Evolutionary conservation across 805 yeast genomes (phyloP).

Genomic region (Pichia deserticola): DNA sequence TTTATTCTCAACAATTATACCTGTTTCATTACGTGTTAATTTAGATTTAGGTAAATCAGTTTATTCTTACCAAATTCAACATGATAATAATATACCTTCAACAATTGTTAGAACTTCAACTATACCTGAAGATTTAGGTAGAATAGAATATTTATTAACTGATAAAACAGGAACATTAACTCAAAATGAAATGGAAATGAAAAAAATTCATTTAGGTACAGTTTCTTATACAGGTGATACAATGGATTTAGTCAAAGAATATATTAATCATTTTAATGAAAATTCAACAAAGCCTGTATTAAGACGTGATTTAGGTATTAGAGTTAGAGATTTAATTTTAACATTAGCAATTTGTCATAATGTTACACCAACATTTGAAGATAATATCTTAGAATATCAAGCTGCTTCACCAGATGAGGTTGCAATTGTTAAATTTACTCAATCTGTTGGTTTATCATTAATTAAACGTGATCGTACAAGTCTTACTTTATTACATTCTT

Average conservation of each 20-base stretch:
- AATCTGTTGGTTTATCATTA: slow-evolving; percentile 73
- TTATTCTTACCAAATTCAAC: slow-evolving; percentile 91
- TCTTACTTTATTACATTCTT: slow-evolving; percentile 58
- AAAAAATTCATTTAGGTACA: slow-evolving; percentile 85
- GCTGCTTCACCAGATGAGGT: slow-evolving; percentile 99
- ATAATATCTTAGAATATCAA: slow-evolving; percentile 68
- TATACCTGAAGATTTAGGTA: slow-evolving; percentile 94
- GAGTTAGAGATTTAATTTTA: slow-evolving; percentile 72
- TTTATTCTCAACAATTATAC: slow-evolving; percentile 89
- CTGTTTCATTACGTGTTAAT: slow-evolving; percentile 91
- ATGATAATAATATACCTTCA: slow-evolving; percentile 70
- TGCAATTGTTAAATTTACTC: slow-evolving; percentile 92
- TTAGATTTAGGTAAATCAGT: slow-evolving; percentile 93
- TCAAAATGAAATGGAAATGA: slow-evolving; percentile 96
- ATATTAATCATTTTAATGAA: slow-evolving; percentile 36
- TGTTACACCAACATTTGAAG: slow-evolving; percentile 88
- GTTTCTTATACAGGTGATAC: slow-evolving; percentile 91
- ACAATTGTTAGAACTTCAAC: slow-evolving; percentile 96
- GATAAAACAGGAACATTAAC: slow-evolving; percentile 98
- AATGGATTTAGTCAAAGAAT: slow-evolving; percentile 77
- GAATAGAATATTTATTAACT: slow-evolving; percentile 84
- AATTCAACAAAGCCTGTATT: slow-evolving; percentile 22
- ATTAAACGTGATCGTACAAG: slow-evolving; percentile 75
- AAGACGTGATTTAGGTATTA: slow-evolving; percentile 63
- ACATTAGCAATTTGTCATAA: slow-evolving; percentile 94